Evolutionary conservation across 75 land plant species (phyloP).

Genomic region (Picea glauca): DNA sequence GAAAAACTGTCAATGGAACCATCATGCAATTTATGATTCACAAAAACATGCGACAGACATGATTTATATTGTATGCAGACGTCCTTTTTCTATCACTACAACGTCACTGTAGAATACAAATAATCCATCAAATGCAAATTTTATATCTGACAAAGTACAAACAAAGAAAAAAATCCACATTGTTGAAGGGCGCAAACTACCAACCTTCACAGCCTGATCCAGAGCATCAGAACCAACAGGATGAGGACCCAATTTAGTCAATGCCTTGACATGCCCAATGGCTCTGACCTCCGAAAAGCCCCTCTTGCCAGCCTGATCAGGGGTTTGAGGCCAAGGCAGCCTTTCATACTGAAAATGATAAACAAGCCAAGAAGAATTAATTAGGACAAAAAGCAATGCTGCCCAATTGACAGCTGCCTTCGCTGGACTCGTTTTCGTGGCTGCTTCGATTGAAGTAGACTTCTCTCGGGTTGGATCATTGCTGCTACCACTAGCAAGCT

Average conservation of each 20-base stretch:
- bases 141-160: too few relatives aligned
- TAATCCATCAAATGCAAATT: too few relatives aligned
- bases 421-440: neutral
- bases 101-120: too few relatives aligned
- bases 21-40: too few relatives aligned
- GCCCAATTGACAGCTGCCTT: conserved; percentile 42
- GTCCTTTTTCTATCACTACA: too few relatives aligned
- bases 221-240: conserved; percentile 89
- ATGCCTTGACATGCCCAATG: conserved; percentile 63
- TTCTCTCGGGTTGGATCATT: too few relatives aligned
- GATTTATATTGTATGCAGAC: too few relatives aligned
- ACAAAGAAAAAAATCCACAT: too few relatives aligned
- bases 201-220: conserved; percentile 75
- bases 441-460: too few relatives aligned
- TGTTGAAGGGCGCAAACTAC: neutral
- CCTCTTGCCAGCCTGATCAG: conserved; percentile 76
- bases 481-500: too few relatives aligned
- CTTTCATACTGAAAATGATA: conserved; percentile 53
- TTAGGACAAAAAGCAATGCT: conserved; percentile 44
- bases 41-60: too few relatives aligned
- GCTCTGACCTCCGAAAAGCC: conserved; percentile 91
- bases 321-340: conserved; percentile 60
- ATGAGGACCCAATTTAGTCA: conserved; percentile 85
- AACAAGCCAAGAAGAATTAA: conserved; percentile 51
- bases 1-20: neutral